Evolutionary conservation across 2,329 filamentous ascomycete species (phyloP), one percentile per base, ranked within the genome.

Genomic region (Pyrenochaeta sp.): DNA sequence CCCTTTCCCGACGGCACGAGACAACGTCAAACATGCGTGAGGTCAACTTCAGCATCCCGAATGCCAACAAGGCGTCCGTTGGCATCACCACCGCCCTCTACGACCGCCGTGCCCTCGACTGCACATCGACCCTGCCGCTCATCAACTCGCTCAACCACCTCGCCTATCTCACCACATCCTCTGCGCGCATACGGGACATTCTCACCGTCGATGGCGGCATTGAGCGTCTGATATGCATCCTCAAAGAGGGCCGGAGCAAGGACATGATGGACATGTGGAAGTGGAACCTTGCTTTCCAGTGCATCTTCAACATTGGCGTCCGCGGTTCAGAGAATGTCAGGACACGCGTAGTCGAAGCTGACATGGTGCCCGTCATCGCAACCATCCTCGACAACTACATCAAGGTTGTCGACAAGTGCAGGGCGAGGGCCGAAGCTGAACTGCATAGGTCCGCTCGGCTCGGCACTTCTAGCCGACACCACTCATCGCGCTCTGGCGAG

Each of bases 211-310:
- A 99, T 90, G 95, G 95, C 79, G 95, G 95, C 62, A 95, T 99
- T 78, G 95, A 99, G 82, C 85, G 94, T 65, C 84, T 99, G 68
- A 92, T 99, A 76, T 97, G 93, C 85, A 97, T 99, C 74, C 87
- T 99, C 78, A 99, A 99, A 80, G 92, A 97, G 80, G 95, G 95
- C 63, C 87, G 95, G 75, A 97, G 92, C 81, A 96, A 93, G 80
- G 94, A 99, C 77, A 90, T 97, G 89, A 97, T 98, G 94, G 94
- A 97, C 78, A 97, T 97, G 91, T 99, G 95, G 95, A 98, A 98
- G 81, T 99, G 95, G 95, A 99, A 97, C 75, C 85, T 99, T 62
- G 95, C 95, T 52, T 99, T 99, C 78, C 95, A 98, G 80, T 99
- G 95, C 78, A 93, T 98, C 65, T 95, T 99, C 76, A 99, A 99